These are phyloP conservation scores for Limtongia smithiae DNA, from an alignment of 805 yeast species.

Conservation along the genomic window DNA sequence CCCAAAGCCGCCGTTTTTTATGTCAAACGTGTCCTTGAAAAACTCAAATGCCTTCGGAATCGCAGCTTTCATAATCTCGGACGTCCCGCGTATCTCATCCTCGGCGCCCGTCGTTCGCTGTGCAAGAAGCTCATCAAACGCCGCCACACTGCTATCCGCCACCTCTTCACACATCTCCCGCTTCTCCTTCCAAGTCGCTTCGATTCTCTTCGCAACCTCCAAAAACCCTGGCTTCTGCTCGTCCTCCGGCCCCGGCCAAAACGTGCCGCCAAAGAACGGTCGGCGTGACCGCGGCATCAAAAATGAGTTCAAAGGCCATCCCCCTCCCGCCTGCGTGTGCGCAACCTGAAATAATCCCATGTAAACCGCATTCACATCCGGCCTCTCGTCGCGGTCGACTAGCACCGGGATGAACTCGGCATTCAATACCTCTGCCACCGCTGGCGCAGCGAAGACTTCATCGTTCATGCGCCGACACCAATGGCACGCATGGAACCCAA, in stretches of 20 bases:
- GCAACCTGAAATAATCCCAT: constrained; percentile 40
- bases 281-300: constrained; percentile 37
- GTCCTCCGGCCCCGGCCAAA: constrained; percentile 39
- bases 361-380: constrained; percentile 42
- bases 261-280: constrained; percentile 42
- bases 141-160: constrained; percentile 31
- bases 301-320: constrained; percentile 43
- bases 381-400: constrained; percentile 41
- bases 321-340: constrained; percentile 35
- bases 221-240: constrained; percentile 31
- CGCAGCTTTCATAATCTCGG: constrained; percentile 16
- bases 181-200: constrained; percentile 35
- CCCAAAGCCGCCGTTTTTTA: constrained; percentile 37
- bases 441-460: constrained; percentile 34
- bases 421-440: constrained; percentile 35
- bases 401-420: constrained; percentile 38
- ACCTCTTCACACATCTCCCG: constrained; percentile 33
- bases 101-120: constrained; percentile 7
- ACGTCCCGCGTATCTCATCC: constrained; percentile 2
- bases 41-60: constrained; percentile 28
- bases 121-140: constrained; percentile 31
- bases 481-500: constrained; percentile 41
- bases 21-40: constrained; percentile 33
- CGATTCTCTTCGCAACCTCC: constrained; percentile 35
- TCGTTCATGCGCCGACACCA: constrained; percentile 41